These are phyloP conservation scores for Neostapfia colusana DNA, from an alignment of 176 grass and related monocot genomes.

Conservation along the genomic window DNA sequence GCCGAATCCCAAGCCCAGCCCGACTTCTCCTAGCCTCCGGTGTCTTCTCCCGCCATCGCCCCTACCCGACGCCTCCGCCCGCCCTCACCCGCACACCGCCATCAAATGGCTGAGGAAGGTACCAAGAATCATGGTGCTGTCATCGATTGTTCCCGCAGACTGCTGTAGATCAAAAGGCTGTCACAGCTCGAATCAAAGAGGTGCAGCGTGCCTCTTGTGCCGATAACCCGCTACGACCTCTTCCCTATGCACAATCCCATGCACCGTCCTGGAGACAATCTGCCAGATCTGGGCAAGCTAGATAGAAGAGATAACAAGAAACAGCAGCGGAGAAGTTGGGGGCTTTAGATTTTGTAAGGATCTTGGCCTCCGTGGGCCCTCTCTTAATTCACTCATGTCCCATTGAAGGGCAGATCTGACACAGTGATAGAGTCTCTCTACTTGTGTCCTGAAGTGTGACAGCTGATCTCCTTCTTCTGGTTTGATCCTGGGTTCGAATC, in stretches of 20 bases:
- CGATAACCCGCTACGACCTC: not conserved
- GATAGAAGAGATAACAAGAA: conserved; percentile 9
- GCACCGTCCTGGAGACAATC: not conserved
- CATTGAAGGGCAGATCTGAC: too few species aligned
- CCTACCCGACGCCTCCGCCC: too few species aligned
- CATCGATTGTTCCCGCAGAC: not conserved
- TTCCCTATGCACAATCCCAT: too few species aligned
- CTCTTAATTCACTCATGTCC: not conserved
- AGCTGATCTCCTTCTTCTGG: too few species aligned
- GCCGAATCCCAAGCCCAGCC: too few species aligned
- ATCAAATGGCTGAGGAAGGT: not conserved
- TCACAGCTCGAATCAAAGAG: not conserved
- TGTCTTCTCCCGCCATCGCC: too few species aligned
- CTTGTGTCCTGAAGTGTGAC: too few species aligned
- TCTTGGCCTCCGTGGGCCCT: not conserved
- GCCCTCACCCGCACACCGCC: too few species aligned
- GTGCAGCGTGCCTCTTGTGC: not conserved
- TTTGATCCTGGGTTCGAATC: too few species aligned
- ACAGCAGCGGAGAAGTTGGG: not conserved
- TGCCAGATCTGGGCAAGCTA: conserved; percentile 4
- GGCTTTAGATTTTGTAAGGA: not conserved
- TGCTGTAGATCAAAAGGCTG: not conserved
- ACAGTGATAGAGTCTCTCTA: too few species aligned
- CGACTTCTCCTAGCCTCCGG: too few species aligned
- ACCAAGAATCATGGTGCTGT: not conserved